Evolutionary conservation across 345 rosid genomes (phyloP).

Genomic region (Rubroshorea leprosula): DNA sequence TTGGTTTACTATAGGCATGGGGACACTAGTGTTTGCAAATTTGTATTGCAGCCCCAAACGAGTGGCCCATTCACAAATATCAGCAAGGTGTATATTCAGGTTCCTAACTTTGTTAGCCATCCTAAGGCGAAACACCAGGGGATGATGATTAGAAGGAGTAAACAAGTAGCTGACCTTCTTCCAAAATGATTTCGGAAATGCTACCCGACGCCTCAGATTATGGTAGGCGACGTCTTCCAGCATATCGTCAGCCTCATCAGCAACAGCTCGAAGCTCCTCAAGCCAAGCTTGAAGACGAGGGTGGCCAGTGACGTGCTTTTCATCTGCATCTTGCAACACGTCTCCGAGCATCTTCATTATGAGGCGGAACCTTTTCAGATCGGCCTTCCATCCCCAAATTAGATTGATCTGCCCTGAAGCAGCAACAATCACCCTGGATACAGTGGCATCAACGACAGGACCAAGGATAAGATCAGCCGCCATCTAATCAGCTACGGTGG

Average conservation of each 20-base stretch:
- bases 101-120: not conserved
- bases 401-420: not conserved
- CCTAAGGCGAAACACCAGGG: not conserved
- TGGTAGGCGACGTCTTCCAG: not conserved
- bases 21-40: not conserved
- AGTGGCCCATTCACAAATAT: not conserved
- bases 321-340: not conserved
- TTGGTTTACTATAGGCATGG: too few species aligned
- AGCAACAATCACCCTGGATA: too few species aligned
- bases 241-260: not conserved
- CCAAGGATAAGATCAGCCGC: not conserved
- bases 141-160: not conserved
- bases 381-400: not conserved
- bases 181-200: not conserved
- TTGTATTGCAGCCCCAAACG: not conserved
- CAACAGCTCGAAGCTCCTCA: not conserved
- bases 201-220: not conserved
- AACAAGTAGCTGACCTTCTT: not conserved
- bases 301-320: not conserved
- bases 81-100: not conserved
- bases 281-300: not conserved
- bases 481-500: not conserved
- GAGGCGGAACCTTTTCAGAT: not conserved
- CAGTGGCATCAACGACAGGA: not conserved
- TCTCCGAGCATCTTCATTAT: not conserved